A percentile compares a stretch with the other conserved stretches of the same genome.
Conservation (phyloP, 805 yeast genomes). For the Zygosaccharomyces rouxii region DNA sequence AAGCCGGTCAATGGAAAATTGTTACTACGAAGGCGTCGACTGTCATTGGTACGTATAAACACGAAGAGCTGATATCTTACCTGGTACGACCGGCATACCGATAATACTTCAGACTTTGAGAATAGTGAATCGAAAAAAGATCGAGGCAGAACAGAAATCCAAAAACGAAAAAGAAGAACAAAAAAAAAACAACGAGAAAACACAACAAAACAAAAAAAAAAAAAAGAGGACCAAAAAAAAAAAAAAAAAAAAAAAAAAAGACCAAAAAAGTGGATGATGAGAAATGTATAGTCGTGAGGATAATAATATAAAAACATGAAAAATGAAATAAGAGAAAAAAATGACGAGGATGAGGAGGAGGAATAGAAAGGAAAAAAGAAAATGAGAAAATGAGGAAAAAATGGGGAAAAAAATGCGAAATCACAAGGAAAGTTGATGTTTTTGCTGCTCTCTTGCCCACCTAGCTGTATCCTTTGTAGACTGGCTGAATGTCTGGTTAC, state of each 20-base stretch:
- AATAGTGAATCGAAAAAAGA: conserved; percentile 7
- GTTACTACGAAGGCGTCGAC: not conserved
- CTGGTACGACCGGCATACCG: conserved; percentile 12
- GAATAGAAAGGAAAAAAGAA: conserved; percentile 10
- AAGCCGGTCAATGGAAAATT: not conserved
- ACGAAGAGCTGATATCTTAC: not conserved
- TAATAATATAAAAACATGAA: conserved; percentile 12
- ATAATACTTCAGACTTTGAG: not conserved
- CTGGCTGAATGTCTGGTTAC: conserved; percentile 55
- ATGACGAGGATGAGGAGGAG: conserved; percentile 9
- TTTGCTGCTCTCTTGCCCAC: conserved; percentile 85
- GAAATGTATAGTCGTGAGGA: conserved; percentile 7
- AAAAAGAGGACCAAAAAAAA: conserved; percentile 13
- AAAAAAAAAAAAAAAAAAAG: conserved; percentile 10
- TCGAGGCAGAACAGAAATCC: not conserved
- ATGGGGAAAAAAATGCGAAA: conserved; percentile 7
- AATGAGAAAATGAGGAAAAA: conserved; percentile 9
- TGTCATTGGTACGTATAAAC: not conserved
- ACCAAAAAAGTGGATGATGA: conserved; percentile 1
- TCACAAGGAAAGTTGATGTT: conserved; percentile 28
- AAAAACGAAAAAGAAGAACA: conserved; percentile 5
- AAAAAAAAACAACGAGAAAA: conserved; percentile 12
- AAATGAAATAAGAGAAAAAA: conserved; percentile 10
- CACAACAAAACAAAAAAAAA: conserved; percentile 11
- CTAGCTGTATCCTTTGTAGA: conserved; percentile 86